A percentile compares a stretch with the other conserved stretches of the same genome.
Conservation (phyloP, 2,329 filamentous ascomycete genomes). For the Elsinoe arachidis region DNA sequence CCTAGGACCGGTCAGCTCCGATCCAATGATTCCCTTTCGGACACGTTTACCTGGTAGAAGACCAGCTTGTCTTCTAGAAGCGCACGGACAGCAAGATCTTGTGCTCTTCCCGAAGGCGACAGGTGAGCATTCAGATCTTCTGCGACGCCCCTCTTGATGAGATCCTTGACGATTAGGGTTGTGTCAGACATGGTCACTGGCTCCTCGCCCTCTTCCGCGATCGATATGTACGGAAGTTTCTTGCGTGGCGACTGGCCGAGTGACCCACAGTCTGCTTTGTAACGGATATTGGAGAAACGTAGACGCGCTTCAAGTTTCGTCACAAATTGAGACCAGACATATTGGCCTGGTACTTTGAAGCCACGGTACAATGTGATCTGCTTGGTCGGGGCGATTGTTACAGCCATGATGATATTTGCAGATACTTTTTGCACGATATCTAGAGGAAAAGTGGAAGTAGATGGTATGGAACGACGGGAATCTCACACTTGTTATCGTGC, state of each 20-base stretch:
- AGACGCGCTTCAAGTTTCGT: slow-evolving; percentile 55
- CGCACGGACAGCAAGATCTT: slow-evolving; percentile 46
- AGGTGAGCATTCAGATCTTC: slow-evolving; percentile 43
- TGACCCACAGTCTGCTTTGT: slow-evolving; percentile 40
- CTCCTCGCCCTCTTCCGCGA: slow-evolving; percentile 18
- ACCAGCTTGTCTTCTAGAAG: slow-evolving; percentile 54
- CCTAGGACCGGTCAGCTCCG: neutral
- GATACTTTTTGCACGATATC: neutral
- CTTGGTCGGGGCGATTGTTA: neutral
- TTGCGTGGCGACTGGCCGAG: slow-evolving; percentile 42
- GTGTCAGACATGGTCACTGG: slow-evolving; percentile 41
- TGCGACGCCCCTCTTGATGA: slow-evolving; percentile 37
- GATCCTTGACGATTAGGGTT: slow-evolving; percentile 42
- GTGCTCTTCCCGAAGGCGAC: slow-evolving; percentile 30
- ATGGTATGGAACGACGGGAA: too few relatives aligned
- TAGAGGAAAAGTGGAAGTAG: too few relatives aligned
- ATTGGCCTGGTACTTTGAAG: slow-evolving; percentile 31
- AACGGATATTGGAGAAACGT: slow-evolving; percentile 44
- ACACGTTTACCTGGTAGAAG: slow-evolving; percentile 43
- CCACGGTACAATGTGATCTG: slow-evolving; percentile 35
- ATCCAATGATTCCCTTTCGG: neutral
- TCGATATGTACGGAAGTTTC: slow-evolving; percentile 52
- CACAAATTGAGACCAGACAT: slow-evolving; percentile 55
- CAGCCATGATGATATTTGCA: neutral
- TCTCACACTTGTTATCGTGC: too few relatives aligned